phyloP scores from a whole-genome alignment of 306 rosid species.

The Malus asiatica region DNA sequence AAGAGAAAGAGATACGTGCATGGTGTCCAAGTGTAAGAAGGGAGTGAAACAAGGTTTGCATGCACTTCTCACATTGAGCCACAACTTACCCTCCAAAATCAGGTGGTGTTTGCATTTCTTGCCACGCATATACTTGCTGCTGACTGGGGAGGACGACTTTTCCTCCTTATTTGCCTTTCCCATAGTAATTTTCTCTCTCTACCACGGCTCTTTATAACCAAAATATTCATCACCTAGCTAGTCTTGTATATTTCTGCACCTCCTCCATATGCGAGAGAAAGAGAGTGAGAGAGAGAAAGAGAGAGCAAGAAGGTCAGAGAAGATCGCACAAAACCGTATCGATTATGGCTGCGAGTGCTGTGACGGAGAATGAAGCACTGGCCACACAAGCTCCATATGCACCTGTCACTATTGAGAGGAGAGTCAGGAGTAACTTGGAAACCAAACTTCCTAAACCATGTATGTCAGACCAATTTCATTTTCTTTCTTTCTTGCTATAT shows the following conservation, averaged over 20 bases:
- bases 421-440: constrained; percentile 65
- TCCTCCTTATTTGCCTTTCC: neutral
- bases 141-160: no score
- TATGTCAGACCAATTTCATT: constrained; percentile 1
- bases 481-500: no score
- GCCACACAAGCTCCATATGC: constrained; percentile 54
- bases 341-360: constrained; percentile 28
- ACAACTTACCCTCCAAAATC: neutral
- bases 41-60: neutral
- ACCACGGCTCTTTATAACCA: neutral
- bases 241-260: neutral
- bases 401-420: constrained; percentile 54
- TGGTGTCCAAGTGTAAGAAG: neutral
- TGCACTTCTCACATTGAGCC: constrained; percentile 3
- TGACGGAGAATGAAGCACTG: constrained; percentile 41
- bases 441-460: constrained; percentile 68
- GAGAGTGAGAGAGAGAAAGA: no score
- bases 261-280: no score
- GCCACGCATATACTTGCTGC: constrained; percentile 26
- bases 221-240: neutral
- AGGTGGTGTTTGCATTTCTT: constrained; percentile 10
- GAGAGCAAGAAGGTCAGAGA: no score
- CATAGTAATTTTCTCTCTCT: neutral
- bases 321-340: neutral
- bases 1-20: neutral